phyloP scores from a whole-genome alignment of 2,329 filamentous ascomycete genomes.

The Pyricularia sp. region DNA sequence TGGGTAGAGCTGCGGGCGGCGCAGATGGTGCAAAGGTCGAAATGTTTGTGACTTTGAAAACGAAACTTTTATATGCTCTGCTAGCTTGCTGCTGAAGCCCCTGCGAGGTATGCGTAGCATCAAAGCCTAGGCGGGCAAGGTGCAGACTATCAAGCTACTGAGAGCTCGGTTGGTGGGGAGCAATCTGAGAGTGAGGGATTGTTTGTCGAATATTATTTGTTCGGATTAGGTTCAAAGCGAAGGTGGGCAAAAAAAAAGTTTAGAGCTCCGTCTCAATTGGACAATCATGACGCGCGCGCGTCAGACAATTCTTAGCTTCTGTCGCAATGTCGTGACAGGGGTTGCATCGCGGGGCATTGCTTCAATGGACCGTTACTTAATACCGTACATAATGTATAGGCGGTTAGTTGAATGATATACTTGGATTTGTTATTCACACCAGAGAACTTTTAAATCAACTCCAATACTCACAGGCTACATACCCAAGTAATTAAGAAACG shows the following conservation, averaged over 20 bases:
- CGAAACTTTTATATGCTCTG: not conserved
- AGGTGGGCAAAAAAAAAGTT: not conserved
- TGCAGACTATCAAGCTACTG: not conserved
- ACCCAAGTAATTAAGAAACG: too few species aligned
- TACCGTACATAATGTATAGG: too few species aligned
- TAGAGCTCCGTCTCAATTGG: not conserved
- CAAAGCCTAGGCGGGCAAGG: not conserved
- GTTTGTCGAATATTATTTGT: not conserved
- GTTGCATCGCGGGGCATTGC: constrained; percentile 1
- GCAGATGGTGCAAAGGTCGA: not conserved
- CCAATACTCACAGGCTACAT: too few species aligned
- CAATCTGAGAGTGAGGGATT: not conserved
- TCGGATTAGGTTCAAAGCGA: not conserved
- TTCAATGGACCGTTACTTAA: not conserved
- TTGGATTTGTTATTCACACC: too few species aligned
- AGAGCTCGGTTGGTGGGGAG: not conserved
- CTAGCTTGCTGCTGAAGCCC: not conserved
- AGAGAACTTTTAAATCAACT: too few species aligned
- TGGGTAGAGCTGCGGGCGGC: not conserved
- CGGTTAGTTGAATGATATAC: not conserved
- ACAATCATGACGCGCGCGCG: not conserved
- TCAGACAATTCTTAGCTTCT: not conserved
- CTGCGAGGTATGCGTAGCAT: not conserved
- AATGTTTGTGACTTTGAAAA: not conserved
- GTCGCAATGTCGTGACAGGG: not conserved